phyloP scores from a whole-genome alignment of 2,329 filamentous ascomycete species.

The Apiospora koreana region DNA sequence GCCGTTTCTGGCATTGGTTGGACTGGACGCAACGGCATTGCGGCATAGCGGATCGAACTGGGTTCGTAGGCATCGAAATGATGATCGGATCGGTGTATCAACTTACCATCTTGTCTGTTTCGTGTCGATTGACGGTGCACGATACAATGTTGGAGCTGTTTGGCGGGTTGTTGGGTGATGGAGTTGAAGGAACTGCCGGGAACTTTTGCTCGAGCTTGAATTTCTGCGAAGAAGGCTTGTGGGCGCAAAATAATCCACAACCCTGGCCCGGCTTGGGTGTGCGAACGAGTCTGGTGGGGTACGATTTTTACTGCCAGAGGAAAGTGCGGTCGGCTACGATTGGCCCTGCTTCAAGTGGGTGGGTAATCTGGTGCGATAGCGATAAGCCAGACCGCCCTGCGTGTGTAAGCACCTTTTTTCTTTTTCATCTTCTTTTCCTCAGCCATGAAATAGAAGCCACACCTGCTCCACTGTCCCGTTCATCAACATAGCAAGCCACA shows the following conservation, averaged over 20 bases:
- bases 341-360: background rate
- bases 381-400: background rate
- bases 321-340: conserved; percentile 1
- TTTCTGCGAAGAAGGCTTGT: conserved; percentile 8
- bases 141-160: conserved; percentile 4
- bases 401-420: background rate
- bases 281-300: background rate
- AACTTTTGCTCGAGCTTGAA: conserved; percentile 3
- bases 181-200: background rate
- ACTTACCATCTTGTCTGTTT: conserved; percentile 72
- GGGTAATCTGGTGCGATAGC: background rate
- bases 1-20: conserved; percentile 31
- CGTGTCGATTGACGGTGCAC: background rate
- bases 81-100: conserved; percentile 29
- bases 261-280: conserved; percentile 7
- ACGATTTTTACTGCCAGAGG: background rate
- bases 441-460: background rate
- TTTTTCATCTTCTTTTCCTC: background rate
- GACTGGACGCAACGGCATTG: conserved; percentile 31
- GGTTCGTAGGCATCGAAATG: background rate
- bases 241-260: conserved; percentile 9
- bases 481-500: background rate
- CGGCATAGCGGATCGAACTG: conserved; percentile 5
- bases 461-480: background rate
- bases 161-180: conserved; percentile 1